phyloP scores from a whole-genome alignment of 176 grass and related monocot species.

The Ensete ventricosum region DNA sequence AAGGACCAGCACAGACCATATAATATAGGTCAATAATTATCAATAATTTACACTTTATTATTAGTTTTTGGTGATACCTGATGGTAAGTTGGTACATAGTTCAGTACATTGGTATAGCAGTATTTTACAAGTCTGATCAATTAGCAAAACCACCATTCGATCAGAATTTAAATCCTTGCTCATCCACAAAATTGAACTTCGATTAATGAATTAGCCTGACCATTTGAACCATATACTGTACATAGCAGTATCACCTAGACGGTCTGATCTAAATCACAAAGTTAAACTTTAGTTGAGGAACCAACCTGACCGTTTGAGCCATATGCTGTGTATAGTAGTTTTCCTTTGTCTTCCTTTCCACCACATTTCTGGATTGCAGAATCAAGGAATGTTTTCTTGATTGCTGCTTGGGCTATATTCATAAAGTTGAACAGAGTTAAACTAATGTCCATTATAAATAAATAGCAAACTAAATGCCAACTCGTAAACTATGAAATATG shows the following conservation, averaged over 20 bases:
- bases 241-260: slow-evolving; percentile 25
- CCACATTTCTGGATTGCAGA: slow-evolving; percentile 77
- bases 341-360: slow-evolving; percentile 90
- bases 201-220: slow-evolving; percentile 44
- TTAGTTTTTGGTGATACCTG: too few relatives aligned
- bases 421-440: slow-evolving; percentile 7
- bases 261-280: background rate
- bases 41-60: too few relatives aligned
- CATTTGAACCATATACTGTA: slow-evolving; percentile 80
- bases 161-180: background rate
- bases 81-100: too few relatives aligned
- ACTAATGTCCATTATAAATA: background rate
- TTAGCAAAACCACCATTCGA: too few relatives aligned
- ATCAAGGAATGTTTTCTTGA: slow-evolving; percentile 85
- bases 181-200: background rate
- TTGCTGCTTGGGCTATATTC: slow-evolving; percentile 68
- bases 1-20: too few relatives aligned
- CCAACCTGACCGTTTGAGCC: slow-evolving; percentile 90
- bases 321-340: slow-evolving; percentile 67
- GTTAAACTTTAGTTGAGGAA: background rate
- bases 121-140: too few relatives aligned
- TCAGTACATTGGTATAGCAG: too few relatives aligned
- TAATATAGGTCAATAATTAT: too few relatives aligned
- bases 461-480: background rate
- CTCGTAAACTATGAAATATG: too few relatives aligned